These are phyloP conservation scores for Trametes hirsuta DNA, from an alignment of 1,284 basidiomycete genomes.

Conservation along the genomic window DNA sequence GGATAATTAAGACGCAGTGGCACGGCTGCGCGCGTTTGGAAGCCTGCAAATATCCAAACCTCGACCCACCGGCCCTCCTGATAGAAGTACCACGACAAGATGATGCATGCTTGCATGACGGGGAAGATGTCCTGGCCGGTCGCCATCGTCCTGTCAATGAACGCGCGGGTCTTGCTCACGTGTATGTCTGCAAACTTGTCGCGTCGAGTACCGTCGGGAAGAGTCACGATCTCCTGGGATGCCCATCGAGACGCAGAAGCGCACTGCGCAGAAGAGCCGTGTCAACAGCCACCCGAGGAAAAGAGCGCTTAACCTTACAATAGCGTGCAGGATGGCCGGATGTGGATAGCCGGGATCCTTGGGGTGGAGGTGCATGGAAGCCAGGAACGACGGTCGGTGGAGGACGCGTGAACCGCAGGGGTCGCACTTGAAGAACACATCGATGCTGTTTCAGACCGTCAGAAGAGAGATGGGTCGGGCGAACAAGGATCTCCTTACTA, in stretches of 20 bases:
- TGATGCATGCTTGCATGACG: constrained; percentile 81
- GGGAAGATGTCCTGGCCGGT: constrained; percentile 82
- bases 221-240: constrained; percentile 62
- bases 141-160: constrained; percentile 85
- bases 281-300: constrained; percentile 4
- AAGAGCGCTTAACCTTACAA: constrained; percentile 45
- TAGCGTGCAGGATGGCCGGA: constrained; percentile 80
- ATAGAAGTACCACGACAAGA: constrained; percentile 88
- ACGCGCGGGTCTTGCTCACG: constrained; percentile 78
- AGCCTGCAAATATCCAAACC: constrained; percentile 86
- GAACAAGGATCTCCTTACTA: constrained; percentile 55
- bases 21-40: constrained; percentile 83
- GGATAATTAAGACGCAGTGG: constrained; percentile 83
- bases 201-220: constrained; percentile 72
- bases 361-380: constrained; percentile 75
- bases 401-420: constrained; percentile 80
- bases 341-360: constrained; percentile 80
- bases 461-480: neutral
- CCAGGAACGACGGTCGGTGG: constrained; percentile 77
- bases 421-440: constrained; percentile 81
- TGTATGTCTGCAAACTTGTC: constrained; percentile 86
- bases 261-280: constrained; percentile 50
- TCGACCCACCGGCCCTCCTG: constrained; percentile 88
- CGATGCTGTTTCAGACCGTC: constrained; percentile 60
- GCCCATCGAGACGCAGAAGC: constrained; percentile 85